These are phyloP conservation scores for Solanum rostratum DNA, from an alignment of 257 asterid species.

Conservation along the genomic window DNA sequence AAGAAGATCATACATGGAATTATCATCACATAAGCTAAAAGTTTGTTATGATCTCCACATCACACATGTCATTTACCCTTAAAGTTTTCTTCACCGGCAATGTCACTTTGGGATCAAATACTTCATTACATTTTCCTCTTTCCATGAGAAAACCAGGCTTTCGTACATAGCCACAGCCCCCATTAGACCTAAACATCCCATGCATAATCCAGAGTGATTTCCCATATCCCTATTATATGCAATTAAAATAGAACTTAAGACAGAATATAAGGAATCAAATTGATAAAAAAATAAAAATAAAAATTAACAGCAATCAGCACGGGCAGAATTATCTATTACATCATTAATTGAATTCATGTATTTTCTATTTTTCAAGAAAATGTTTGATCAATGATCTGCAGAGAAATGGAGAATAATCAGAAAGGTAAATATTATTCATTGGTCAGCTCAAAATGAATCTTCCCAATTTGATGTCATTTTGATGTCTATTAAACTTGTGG, in stretches of 20 bases:
- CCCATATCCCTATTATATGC: slow-evolving; percentile 61
- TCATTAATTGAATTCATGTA: background rate
- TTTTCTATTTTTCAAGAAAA: background rate
- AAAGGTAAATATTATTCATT: background rate
- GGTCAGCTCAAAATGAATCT: background rate
- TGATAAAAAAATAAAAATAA: no score
- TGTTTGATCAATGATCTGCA: background rate
- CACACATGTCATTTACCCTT: slow-evolving; percentile 33
- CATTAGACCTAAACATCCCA: slow-evolving; percentile 82
- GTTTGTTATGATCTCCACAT: background rate
- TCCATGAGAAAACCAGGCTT: slow-evolving; percentile 70
- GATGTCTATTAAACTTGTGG: no score
- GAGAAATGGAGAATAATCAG: background rate
- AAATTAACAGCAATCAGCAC: background rate
- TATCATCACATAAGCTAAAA: background rate
- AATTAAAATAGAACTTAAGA: background rate
- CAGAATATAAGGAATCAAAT: background rate
- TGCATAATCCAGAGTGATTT: slow-evolving; percentile 95
- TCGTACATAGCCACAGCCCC: slow-evolving; percentile 75
- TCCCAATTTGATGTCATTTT: background rate
- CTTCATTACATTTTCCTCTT: slow-evolving; percentile 26
- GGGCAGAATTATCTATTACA: background rate
- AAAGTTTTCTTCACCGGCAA: slow-evolving; percentile 60
- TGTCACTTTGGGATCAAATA: slow-evolving; percentile 67
- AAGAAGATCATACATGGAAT: background rate